Percentiles rank a stretch among this genome's conserved stretches.
Conservation (phyloP, 2,329 filamentous ascomycete species). For the Claviceps capensis region DNA sequence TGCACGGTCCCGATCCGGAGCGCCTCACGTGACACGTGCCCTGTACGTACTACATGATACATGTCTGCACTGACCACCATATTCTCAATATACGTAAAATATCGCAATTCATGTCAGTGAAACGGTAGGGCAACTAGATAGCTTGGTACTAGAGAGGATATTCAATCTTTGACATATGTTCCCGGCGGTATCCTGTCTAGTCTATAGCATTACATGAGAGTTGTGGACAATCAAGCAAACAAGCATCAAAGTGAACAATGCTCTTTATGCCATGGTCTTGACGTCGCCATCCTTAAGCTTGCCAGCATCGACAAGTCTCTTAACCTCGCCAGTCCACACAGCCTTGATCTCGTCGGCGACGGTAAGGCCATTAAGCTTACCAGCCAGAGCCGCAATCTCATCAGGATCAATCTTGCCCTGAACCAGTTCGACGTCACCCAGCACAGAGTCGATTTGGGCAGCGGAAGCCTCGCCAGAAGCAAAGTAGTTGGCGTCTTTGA, state of each 20-base stretch:
- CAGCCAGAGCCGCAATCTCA: conserved; percentile 72
- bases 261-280: conserved; percentile 44
- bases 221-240: background rate
- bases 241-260: background rate
- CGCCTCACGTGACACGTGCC: no score
- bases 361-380: conserved; percentile 67
- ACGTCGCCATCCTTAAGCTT: conserved; percentile 77
- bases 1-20: no score
- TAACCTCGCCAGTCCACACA: conserved; percentile 65
- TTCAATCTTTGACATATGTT: background rate
- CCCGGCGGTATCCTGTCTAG: background rate
- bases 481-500: conserved; percentile 99
- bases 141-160: background rate
- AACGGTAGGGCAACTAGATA: background rate
- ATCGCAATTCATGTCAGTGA: background rate
- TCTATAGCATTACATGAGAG: background rate
- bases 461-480: conserved; percentile 55
- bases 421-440: conserved; percentile 74
- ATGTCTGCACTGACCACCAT: no score
- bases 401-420: conserved; percentile 83
- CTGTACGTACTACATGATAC: no score
- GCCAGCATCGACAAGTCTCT: conserved; percentile 64
- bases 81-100: background rate
- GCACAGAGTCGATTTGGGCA: conserved; percentile 65
- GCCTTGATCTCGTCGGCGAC: conserved; percentile 73